Base-by-base conservation (phyloP, 768 basidiomycete species). In the Phlebiopsis flavidoalba region DNA sequence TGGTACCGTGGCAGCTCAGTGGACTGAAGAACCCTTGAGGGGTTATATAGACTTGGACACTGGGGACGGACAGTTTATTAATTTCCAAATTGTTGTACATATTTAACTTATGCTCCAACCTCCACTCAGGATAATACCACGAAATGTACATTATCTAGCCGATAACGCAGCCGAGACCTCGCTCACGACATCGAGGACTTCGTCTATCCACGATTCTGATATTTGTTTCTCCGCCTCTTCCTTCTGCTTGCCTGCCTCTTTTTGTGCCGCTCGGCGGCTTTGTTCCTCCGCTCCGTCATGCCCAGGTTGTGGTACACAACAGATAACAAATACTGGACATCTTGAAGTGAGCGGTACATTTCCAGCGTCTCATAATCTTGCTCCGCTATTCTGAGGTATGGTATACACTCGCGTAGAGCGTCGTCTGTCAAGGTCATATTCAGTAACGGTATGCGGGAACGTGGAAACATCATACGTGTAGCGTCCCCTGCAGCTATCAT, bases 281-380 rank as follows among this genome's bases (percentile, higher is more conserved):
- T 79, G 54, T 90, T 83, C 40, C 91, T 76, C 61, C 88, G 80
- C 24, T 64, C 64, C 36, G 70, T 68, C 75, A 83, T 76, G 3
- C 79, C 83, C 36, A 91, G 74, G 64, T 88, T 92, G 72, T 93
- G 83, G 69, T 86, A 87, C 31, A 90, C 77, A 43, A 89, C 80
- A 8, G 89, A 83, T 33, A 87, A 72, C 55, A 89, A 71, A 74
- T 88, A 92, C 62, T 88, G 87, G 19, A 89, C 87, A 67, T 91
- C 88, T 66, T 81, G 78, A 36, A 82, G 69, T 3, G 87, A 81
- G 49, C 76, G 73, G 61, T 80, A 76, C 70, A 91, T 84, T 64
- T 87, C 78, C 43, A 94, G 70, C 5, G 68, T 70, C 45, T 68
- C 64, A 69, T 85, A 93, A 67, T 91, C 90, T n/a, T 70, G 70